Percentiles rank a stretch among this genome's conserved stretches.
Evolutionary conservation across 768 basidiomycete genomes (phyloP).

Genomic region (Leucogyrophana mollusca): DNA sequence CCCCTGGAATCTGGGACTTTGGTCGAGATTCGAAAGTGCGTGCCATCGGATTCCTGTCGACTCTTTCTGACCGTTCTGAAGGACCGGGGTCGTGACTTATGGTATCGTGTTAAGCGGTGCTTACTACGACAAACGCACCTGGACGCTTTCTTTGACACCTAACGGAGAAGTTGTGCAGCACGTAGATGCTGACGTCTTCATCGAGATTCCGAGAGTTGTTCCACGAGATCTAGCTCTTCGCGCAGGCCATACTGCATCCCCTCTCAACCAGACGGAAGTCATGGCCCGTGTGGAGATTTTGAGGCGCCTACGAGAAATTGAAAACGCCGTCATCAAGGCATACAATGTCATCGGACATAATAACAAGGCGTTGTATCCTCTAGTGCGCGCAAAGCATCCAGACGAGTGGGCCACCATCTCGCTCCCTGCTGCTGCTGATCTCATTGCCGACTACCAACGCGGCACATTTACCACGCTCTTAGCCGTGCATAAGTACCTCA

Average conservation of each 20-base stretch:
- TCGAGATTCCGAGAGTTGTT: slow-evolving; percentile 57
- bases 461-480: slow-evolving; percentile 37
- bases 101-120: slow-evolving; percentile 30
- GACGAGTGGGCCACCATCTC: slow-evolving; percentile 57
- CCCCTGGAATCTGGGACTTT: slow-evolving; percentile 44
- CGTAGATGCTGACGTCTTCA: slow-evolving; percentile 53
- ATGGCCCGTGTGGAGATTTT: slow-evolving; percentile 67
- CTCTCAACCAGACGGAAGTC: slow-evolving; percentile 35
- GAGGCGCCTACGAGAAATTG: slow-evolving; percentile 53
- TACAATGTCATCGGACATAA: slow-evolving; percentile 31
- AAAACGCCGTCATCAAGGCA: slow-evolving; percentile 45
- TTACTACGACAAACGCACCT: slow-evolving; percentile 27
- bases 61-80: slow-evolving; percentile 13
- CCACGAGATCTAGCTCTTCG: slow-evolving; percentile 42
- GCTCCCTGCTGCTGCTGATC: slow-evolving; percentile 47
- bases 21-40: slow-evolving; percentile 51
- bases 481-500: slow-evolving; percentile 63
- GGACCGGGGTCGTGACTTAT: slow-evolving; percentile 17
- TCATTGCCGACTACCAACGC: slow-evolving; percentile 33
- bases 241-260: slow-evolving; percentile 39
- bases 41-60: slow-evolving; percentile 1
- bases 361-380: slow-evolving; percentile 37
- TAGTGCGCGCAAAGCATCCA: slow-evolving; percentile 43
- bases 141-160: slow-evolving; percentile 28
- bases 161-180: slow-evolving; percentile 54